phyloP scores from a whole-genome alignment of 2,329 filamentous ascomycete genomes.

The Monosporascus ibericus region DNA sequence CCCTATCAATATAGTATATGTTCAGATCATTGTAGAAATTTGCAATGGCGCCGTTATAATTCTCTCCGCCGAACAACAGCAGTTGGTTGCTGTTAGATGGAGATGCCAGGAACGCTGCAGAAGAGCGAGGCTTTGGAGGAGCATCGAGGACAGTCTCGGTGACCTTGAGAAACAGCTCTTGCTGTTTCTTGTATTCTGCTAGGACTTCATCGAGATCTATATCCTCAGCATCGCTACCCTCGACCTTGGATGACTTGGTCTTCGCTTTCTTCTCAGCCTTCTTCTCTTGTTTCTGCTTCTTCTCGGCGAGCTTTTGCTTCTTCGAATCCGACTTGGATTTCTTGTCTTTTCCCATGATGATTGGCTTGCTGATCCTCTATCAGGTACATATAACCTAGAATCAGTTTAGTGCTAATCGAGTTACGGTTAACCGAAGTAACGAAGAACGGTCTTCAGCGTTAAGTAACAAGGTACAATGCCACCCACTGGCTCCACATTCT shows the following conservation, averaged over 20 bases:
- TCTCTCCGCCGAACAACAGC: constrained; percentile 90
- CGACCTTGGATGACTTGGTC: constrained; percentile 59
- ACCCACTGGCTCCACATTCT: too few relatives aligned
- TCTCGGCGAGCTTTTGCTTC: constrained; percentile 49
- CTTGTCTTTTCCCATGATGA: constrained; percentile 40
- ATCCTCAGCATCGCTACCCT: constrained; percentile 86
- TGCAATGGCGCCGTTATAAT: constrained; percentile 86
- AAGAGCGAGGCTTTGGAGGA: constrained; percentile 73
- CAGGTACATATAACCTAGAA: neutral
- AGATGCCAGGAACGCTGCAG: constrained; percentile 75
- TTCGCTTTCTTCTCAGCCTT: constrained; percentile 86
- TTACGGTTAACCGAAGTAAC: neutral
- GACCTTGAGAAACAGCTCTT: constrained; percentile 90
- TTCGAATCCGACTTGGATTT: constrained; percentile 36
- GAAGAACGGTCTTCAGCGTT: too few relatives aligned
- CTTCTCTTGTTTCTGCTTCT: constrained; percentile 75
- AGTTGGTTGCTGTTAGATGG: constrained; percentile 83
- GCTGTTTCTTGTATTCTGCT: constrained; percentile 85
- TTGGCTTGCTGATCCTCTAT: neutral
- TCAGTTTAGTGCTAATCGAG: neutral
- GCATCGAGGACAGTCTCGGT: constrained; percentile 68
- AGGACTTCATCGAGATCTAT: constrained; percentile 90
- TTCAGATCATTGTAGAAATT: constrained; percentile 62
- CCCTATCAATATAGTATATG: constrained; percentile 70
- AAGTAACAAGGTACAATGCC: too few relatives aligned